Percentiles rank a stretch among this genome's conserved stretches.
Conservation (phyloP, 2,329 filamentous ascomycete species). For the Penicillium rolfsii region DNA sequence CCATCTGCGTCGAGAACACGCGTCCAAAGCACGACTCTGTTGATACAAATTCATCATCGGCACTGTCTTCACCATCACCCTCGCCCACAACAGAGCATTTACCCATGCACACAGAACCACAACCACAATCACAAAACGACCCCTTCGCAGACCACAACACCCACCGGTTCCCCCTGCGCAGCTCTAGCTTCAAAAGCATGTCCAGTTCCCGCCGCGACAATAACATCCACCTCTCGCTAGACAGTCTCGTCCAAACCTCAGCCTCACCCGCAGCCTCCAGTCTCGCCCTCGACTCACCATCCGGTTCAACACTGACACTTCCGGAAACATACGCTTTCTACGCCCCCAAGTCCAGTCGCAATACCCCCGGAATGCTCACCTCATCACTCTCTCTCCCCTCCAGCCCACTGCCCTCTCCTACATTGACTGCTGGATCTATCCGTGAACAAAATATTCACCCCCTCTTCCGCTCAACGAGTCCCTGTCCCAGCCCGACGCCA, state of each 20-base stretch:
- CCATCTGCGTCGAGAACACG: slow-evolving; percentile 31
- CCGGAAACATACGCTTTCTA: slow-evolving; percentile 5
- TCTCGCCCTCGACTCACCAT: slow-evolving; percentile 22
- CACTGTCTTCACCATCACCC: slow-evolving; percentile 19
- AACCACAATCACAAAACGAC: neutral
- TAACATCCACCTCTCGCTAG: slow-evolving; percentile 30
- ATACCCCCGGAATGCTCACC: slow-evolving; percentile 15
- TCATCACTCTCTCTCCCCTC: neutral
- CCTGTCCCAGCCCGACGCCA: slow-evolving; percentile 55
- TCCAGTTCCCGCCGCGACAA: slow-evolving; percentile 27
- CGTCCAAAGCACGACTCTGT: slow-evolving; percentile 30
- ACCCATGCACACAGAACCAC: neutral
- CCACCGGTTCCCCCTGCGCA: slow-evolving; percentile 17
- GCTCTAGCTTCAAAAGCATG: slow-evolving; percentile 27
- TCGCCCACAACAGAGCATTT: slow-evolving; percentile 7
- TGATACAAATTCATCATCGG: slow-evolving; percentile 24
- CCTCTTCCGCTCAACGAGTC: slow-evolving; percentile 59
- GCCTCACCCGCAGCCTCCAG: slow-evolving; percentile 29
- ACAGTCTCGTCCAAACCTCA: slow-evolving; percentile 26
- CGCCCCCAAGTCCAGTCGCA: neutral
- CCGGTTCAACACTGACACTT: slow-evolving; percentile 25
- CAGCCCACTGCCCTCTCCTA: neutral
- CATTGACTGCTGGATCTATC: neutral
- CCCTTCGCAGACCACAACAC: slow-evolving; percentile 14
- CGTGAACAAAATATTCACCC: slow-evolving; percentile 61